phyloP scores from a whole-genome alignment of 208 protist genomes.

The Balamuthia mandrillaris region DNA sequence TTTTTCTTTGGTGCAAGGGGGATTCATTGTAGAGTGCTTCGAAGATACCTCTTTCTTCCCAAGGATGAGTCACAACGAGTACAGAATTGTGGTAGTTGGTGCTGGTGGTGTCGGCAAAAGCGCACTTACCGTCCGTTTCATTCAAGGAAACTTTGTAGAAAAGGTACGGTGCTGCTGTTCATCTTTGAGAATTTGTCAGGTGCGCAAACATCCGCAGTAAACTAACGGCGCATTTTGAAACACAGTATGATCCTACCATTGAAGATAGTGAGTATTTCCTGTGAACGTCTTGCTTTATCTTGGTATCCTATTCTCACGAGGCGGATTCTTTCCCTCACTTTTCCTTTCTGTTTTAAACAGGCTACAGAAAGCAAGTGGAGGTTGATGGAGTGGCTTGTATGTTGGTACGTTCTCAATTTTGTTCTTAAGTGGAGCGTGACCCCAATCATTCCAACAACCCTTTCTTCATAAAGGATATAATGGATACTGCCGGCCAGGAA shows the following conservation, averaged over 20 bases:
- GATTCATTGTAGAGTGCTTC: too few relatives aligned
- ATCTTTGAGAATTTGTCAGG: too few relatives aligned
- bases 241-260: neutral
- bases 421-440: neutral
- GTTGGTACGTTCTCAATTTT: conserved; percentile 31
- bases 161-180: neutral
- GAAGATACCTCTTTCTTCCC: too few relatives aligned
- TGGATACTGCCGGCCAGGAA: conserved; percentile 71
- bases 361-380: conserved; percentile 62
- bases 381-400: conserved; percentile 67
- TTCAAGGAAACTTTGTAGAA: conserved; percentile 22
- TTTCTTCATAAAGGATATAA: conserved; percentile 56
- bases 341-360: neutral
- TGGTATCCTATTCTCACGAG: too few relatives aligned
- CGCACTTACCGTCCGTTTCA: conserved; percentile 42
- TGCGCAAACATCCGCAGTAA: too few relatives aligned
- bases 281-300: too few relatives aligned
- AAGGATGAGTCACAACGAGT: conserved; percentile 33
- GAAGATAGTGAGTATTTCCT: neutral
- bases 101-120: conserved; percentile 69
- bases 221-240: too few relatives aligned
- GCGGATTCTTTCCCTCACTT: conserved; percentile 10
- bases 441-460: neutral
- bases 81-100: neutral
- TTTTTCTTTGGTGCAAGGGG: too few relatives aligned